Evolutionary conservation across 1,284 basidiomycete species (phyloP).

Genomic region (Cutaneotrichosporon spelunceum): DNA sequence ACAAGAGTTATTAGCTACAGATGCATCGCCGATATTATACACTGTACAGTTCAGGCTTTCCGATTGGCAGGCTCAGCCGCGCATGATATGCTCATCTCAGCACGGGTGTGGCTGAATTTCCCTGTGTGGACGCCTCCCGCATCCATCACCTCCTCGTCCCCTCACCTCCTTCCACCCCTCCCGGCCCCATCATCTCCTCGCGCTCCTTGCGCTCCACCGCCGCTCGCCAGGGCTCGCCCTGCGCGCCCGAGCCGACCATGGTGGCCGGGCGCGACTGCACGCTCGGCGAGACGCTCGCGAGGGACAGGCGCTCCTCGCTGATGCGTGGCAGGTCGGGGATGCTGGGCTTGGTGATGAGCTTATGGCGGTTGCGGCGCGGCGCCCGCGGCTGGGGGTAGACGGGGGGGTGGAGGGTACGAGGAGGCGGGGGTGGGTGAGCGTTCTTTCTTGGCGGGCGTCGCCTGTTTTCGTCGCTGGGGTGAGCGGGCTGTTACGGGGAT

Average conservation of each 20-base stretch:
- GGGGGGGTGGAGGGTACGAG: background rate
- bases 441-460: background rate
- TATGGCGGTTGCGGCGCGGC: background rate
- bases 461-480: background rate
- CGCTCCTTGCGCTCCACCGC: background rate
- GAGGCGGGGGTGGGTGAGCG: background rate
- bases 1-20: too few species aligned
- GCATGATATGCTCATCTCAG: too few species aligned
- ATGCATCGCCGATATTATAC: too few species aligned
- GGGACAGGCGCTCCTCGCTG: constrained; percentile 1
- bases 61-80: too few species aligned
- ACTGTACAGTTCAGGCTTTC: too few species aligned
- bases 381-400: background rate
- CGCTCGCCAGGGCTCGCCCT: background rate
- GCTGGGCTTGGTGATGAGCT: background rate
- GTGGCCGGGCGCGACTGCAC: background rate
- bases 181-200: background rate
- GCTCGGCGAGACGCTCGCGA: background rate
- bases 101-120: too few species aligned
- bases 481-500: background rate
- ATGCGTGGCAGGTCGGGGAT: constrained; percentile 1
- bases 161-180: too few species aligned
- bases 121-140: too few species aligned
- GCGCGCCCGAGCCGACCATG: background rate
- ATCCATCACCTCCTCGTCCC: too few species aligned